Evolutionary conservation across 2,329 filamentous ascomycete species (phyloP), one percentile per base, ranked within the genome.

Genomic region (Colletotrichum viniferum): DNA sequence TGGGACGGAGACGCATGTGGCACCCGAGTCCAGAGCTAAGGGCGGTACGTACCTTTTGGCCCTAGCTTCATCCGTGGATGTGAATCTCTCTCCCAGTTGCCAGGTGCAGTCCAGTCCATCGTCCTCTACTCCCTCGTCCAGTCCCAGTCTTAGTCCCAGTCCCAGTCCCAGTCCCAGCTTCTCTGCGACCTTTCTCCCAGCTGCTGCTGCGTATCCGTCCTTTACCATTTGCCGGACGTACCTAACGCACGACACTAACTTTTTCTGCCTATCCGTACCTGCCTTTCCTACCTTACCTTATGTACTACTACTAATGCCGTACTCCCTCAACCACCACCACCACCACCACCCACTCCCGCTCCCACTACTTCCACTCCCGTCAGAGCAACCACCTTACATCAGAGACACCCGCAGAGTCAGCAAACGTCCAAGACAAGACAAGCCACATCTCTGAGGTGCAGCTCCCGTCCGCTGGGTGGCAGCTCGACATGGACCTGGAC

Each of bases 401-500:
- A 71, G 52, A 71, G 43, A 67, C 61, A 62, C 69, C 63, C 10
- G 21, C 28, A 62, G 60, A 65, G 48, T 63, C 61, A 67, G 63
- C n/a, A 38, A 24, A 28, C 30, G 52, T 21, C 30, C 34, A 43
- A 72, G 69, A 75, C 69, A 69, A 52, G 21, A 58, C 43, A 63
- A 72, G 69, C 56, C 56, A 72, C 68, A 43, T 38, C 63, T 74
- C 72, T 43, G 36, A 70, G 43, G 73, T 68, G 63, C 70, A 48
- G 32, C 62, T 75, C 55, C 66, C 66, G 66, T 69, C 52, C 55
- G 67, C 56, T 67, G 30, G 65, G 52, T 60, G 65, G 61, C 68
- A 74, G 36, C 69, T 74, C 69, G 72, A 75, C 73, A 73, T 75
- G 63, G 69, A 58, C 73, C 68, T 71, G 68, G 68, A 64, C 68